phyloP scores from a whole-genome alignment of 345 rosid genomes.

The Eutrema heterophyllum region DNA sequence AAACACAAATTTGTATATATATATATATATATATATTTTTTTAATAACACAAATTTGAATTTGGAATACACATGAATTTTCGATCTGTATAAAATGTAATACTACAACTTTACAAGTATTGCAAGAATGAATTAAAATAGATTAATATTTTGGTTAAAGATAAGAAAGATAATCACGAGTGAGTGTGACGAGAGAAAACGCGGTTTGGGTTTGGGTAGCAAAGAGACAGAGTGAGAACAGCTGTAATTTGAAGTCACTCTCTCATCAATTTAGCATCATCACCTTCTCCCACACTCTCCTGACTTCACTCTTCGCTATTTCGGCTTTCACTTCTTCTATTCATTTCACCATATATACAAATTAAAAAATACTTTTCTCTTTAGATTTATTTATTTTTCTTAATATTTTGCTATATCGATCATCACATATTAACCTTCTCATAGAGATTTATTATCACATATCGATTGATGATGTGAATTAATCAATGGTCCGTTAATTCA shows the following conservation, averaged over 20 bases:
- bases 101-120: background rate
- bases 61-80: background rate
- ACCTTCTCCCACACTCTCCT: constrained; percentile 24
- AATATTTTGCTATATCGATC: no score
- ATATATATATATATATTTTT: background rate
- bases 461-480: background rate
- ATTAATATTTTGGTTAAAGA: background rate
- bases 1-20: background rate
- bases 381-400: no score
- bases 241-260: constrained; percentile 30
- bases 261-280: constrained; percentile 14
- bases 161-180: background rate
- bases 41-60: background rate
- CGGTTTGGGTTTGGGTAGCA: constrained; percentile 25
- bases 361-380: no score
- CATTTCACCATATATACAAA: background rate
- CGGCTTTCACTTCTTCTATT: background rate
- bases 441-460: no score
- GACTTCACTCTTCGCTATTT: constrained; percentile 20
- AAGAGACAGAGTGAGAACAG: constrained; percentile 25
- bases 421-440: no score
- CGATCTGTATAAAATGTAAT: background rate
- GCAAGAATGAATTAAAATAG: background rate
- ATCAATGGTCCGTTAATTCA: no score
- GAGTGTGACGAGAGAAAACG: constrained; percentile 30